Evolutionary conservation across 768 basidiomycete genomes (phyloP), one percentile per base, ranked within the genome.

Genomic region (Serendipita vermifera): DNA sequence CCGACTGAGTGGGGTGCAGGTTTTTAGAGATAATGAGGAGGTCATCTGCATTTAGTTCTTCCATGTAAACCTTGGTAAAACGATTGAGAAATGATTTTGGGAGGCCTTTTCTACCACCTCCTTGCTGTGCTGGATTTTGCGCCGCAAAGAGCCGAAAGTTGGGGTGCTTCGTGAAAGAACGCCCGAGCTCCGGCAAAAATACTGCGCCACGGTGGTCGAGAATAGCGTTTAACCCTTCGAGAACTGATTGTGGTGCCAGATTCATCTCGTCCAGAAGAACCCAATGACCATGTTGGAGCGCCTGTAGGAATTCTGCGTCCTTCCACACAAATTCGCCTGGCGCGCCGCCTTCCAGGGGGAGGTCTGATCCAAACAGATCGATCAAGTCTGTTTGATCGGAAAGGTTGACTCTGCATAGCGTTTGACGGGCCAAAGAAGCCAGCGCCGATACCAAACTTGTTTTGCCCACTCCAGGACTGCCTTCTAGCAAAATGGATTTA

Each of bases 221-320:
- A 7, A 94, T 81, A 1, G 96, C 91, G 64, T 99, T 99, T 36
- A 99, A 78, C 27, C 96, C 96, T 70, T 99, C 96, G 1, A 99
- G 79, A 3, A 99, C 85, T 0, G 96, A 84, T 64, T 99, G 94
- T 29, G 94, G 89, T 0, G 94, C 94, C 35, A 99, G 76, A 65
- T 99, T 99, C 96, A 99, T 98, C 67, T 99, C 96, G 65, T 99
- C 96, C 7, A 99, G 77, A 4, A 99, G 79, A 3, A 98, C 94
- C 96, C 96, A 99, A 58, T 89, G 82, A 0, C 96, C 96, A n/a
- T 86, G 77, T 65, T 96, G 91, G 70, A 99, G 70, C 1, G 96
- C 93, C 57, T 78, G 81, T 38, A 99, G 73, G 66, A 99, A 99
- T 57, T 94, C 92, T 0, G 94, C 96, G 60, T 98, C 91, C 68